A percentile compares a stretch with the other conserved stretches of the same genome.
phyloP scores from a whole-genome alignment of 768 basidiomycete genomes.

The Pisolithus orientalis region DNA sequence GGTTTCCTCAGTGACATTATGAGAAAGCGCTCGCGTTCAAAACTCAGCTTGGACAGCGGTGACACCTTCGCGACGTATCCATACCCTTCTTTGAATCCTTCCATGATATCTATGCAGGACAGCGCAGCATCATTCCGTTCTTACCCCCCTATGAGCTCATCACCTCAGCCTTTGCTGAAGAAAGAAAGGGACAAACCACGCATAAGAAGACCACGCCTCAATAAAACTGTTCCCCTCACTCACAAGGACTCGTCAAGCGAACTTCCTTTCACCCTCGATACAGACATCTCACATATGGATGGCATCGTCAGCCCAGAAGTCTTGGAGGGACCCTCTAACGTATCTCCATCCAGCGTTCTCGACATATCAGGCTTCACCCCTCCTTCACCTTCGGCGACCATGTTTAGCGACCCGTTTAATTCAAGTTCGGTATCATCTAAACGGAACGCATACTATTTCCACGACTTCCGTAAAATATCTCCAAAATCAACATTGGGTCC shows the following conservation, averaged over 20 bases:
- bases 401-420: conserved; percentile 35
- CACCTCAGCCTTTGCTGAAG: conserved; percentile 11
- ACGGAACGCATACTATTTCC: conserved; percentile 14
- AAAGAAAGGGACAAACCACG: conserved; percentile 24
- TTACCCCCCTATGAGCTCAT: conserved; percentile 6
- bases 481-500: conserved; percentile 36
- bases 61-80: conserved; percentile 25
- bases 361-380: conserved; percentile 34
- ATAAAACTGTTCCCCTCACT: conserved; percentile 13
- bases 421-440: conserved; percentile 11
- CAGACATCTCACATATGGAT: conserved; percentile 56
- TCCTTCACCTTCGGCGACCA: conserved; percentile 26
- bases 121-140: background rate
- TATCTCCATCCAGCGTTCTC: conserved; percentile 11
- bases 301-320: conserved; percentile 59
- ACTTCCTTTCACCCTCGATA: conserved; percentile 16
- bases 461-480: conserved; percentile 39
- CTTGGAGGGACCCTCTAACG: conserved; percentile 12
- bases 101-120: conserved; percentile 20
- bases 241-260: conserved; percentile 29
- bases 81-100: conserved; percentile 35
- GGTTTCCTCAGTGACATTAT: conserved; percentile 34
- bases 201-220: conserved; percentile 17
- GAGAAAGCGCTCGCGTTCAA: conserved; percentile 35
- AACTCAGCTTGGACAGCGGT: conserved; percentile 30